These are phyloP conservation scores for Pleurotus pulmonarius DNA, from an alignment of 768 basidiomycete genomes.

Conservation along the genomic window DNA sequence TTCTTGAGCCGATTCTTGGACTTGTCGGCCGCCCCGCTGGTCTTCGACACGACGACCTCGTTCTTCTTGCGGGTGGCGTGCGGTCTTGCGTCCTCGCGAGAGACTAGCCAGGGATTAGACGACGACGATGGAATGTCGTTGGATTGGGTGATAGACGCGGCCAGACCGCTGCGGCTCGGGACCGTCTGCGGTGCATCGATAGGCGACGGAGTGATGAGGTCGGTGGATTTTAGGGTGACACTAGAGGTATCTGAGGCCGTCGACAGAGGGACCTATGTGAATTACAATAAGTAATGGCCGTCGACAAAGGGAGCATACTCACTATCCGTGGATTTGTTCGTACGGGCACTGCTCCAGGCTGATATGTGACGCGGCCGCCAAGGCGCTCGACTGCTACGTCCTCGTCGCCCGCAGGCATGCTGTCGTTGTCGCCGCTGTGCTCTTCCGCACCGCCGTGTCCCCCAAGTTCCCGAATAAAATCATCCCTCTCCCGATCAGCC, in stretches of 20 bases:
- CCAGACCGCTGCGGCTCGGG: slow-evolving; percentile 11
- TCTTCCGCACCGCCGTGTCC: slow-evolving; percentile 24
- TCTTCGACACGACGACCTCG: slow-evolving; percentile 66
- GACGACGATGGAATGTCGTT: no score
- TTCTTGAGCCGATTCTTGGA: slow-evolving; percentile 77
- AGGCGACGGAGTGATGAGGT: slow-evolving; percentile 39
- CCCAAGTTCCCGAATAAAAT: slow-evolving; percentile 70
- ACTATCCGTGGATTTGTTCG: slow-evolving; percentile 13
- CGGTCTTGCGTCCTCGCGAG: slow-evolving; percentile 68
- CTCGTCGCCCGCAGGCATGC: slow-evolving; percentile 18
- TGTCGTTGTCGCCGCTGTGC: slow-evolving; percentile 16
- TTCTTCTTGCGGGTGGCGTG: slow-evolving; percentile 63
- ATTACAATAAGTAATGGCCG: background rate
- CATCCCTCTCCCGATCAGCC: slow-evolving; percentile 62
- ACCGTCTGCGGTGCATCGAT: slow-evolving; percentile 17
- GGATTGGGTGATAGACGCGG: background rate
- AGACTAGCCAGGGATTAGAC: slow-evolving; percentile 79
- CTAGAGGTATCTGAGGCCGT: slow-evolving; percentile 56
- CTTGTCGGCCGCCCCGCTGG: slow-evolving; percentile 56
- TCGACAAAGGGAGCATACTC: background rate
- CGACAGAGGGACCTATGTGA: background rate
- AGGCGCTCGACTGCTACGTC: slow-evolving; percentile 46
- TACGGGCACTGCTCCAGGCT: slow-evolving; percentile 39
- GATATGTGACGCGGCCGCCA: slow-evolving; percentile 64
- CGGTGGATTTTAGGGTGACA: slow-evolving; percentile 62